These are phyloP conservation scores for Lagenidium giganteum DNA, from an alignment of 352 stramenopile species.

Conservation along the genomic window DNA sequence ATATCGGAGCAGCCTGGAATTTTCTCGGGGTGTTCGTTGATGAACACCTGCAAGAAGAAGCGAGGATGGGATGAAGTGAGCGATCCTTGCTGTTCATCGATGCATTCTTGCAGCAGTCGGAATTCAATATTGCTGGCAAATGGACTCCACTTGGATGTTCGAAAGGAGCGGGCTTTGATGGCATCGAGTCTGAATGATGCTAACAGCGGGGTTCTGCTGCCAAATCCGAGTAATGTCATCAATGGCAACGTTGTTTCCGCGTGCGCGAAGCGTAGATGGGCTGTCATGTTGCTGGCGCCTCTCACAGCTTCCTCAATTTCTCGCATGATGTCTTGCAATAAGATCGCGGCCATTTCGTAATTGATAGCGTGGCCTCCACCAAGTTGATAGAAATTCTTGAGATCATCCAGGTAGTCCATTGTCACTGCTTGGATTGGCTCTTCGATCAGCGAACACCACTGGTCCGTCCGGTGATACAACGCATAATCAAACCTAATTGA, in stretches of 20 bases:
- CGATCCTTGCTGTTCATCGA: slow-evolving; percentile 5
- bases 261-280: slow-evolving; percentile 60
- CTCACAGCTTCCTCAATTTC: slow-evolving; percentile 44
- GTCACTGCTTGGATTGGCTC: slow-evolving; percentile 30
- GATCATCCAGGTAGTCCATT: slow-evolving; percentile 63
- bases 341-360: slow-evolving; percentile 63
- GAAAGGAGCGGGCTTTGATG: slow-evolving; percentile 46
- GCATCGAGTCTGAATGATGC: slow-evolving; percentile 25
- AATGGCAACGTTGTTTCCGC: slow-evolving; percentile 71
- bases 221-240: slow-evolving; percentile 58
- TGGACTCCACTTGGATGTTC: slow-evolving; percentile 45
- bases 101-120: slow-evolving; percentile 30
- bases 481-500: slow-evolving; percentile 50
- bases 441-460: slow-evolving; percentile 63
- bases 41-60: slow-evolving; percentile 26
- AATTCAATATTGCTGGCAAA: slow-evolving; percentile 78
- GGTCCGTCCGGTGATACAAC: slow-evolving; percentile 34
- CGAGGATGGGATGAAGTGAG: too few species aligned
- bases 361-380: slow-evolving; percentile 57
- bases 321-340: slow-evolving; percentile 49
- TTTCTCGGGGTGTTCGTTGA: slow-evolving; percentile 28
- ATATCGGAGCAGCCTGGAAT: slow-evolving; percentile 36
- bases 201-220: slow-evolving; percentile 24
- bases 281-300: slow-evolving; percentile 26
- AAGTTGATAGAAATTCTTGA: slow-evolving; percentile 67